A percentile compares a stretch with the other conserved stretches of the same genome.
Evolutionary conservation across 345 rosid genomes (phyloP).

Genomic region (Camelina hispida): DNA sequence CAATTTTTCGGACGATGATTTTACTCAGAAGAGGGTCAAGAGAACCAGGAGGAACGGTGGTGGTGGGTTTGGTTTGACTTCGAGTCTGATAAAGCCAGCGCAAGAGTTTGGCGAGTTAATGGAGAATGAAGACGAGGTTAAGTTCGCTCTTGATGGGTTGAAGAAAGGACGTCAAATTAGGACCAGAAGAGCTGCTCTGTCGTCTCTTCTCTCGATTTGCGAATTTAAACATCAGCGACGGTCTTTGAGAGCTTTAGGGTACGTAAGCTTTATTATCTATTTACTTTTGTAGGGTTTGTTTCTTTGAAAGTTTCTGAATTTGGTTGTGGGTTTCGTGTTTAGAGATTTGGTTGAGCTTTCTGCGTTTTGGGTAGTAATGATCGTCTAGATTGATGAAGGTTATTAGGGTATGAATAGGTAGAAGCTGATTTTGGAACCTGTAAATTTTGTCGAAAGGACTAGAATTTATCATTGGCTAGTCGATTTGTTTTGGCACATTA

Average conservation of each 20-base stretch:
- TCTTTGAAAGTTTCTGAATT: not conserved
- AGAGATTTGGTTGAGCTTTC: not conserved
- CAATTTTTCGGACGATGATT: slow-evolving; percentile 25
- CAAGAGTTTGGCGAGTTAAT: slow-evolving; percentile 95
- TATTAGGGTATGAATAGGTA: too few species aligned
- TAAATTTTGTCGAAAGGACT: too few species aligned
- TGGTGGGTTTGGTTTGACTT: slow-evolving; percentile 48
- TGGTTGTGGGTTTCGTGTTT: slow-evolving; percentile 12
- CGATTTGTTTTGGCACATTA: not conserved
- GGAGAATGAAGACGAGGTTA: slow-evolving; percentile 92
- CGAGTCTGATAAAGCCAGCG: slow-evolving; percentile 74
- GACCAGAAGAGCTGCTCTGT: slow-evolving; percentile 67
- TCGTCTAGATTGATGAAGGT: too few species aligned
- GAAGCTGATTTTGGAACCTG: too few species aligned
- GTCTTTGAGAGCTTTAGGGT: slow-evolving; percentile 70
- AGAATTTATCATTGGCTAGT: too few species aligned
- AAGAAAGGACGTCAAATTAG: slow-evolving; percentile 68
- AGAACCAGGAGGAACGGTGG: slow-evolving; percentile 56
- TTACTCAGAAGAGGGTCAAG: slow-evolving; percentile 51
- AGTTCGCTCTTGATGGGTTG: slow-evolving; percentile 88
- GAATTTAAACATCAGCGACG: slow-evolving; percentile 64
- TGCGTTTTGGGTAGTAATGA: too few species aligned
- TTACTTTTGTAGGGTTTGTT: not conserved
- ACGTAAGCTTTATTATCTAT: not conserved
- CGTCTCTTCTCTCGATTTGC: slow-evolving; percentile 75